Conservation (phyloP, 805 yeast species). For the Kodamaea neixiangensis region DNA sequence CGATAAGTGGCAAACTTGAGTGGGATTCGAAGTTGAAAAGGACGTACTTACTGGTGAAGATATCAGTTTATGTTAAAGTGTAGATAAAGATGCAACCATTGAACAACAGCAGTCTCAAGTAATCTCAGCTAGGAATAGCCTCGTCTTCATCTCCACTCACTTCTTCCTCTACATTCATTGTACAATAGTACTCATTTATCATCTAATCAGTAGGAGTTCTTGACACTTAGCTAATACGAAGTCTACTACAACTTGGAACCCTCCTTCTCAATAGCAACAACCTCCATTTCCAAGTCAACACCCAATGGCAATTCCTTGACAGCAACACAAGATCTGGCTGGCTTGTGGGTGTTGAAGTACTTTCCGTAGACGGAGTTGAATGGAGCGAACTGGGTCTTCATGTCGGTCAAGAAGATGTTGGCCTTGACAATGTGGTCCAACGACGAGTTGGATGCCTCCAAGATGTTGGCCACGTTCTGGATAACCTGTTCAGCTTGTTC, state of each 20-base stretch:
- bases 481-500: slow-evolving; percentile 78
- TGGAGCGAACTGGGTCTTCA: slow-evolving; percentile 71
- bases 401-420: slow-evolving; percentile 88
- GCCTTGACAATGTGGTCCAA: slow-evolving; percentile 84
- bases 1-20: too few relatives aligned
- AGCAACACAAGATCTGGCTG: slow-evolving; percentile 98
- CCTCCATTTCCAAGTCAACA: slow-evolving; percentile 87
- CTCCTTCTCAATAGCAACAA: slow-evolving; percentile 73
- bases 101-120: too few relatives aligned
- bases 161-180: too few relatives aligned
- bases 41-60: too few relatives aligned
- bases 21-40: too few relatives aligned
- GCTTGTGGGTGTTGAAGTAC: slow-evolving; percentile 76
- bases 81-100: too few relatives aligned
- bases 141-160: too few relatives aligned
- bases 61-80: too few relatives aligned
- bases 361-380: slow-evolving; percentile 84
- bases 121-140: too few relatives aligned
- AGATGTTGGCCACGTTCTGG: slow-evolving; percentile 66
- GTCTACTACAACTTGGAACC: slow-evolving; percentile 37
- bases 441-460: slow-evolving; percentile 83
- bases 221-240: too few relatives aligned
- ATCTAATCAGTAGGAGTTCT: too few relatives aligned
- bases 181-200: too few relatives aligned
- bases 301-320: slow-evolving; percentile 89